A percentile compares a stretch with the other conserved stretches of the same genome.
These are phyloP conservation scores for Geranium rotundifolium DNA, from an alignment of 345 rosid species.

Conservation along the genomic window DNA sequence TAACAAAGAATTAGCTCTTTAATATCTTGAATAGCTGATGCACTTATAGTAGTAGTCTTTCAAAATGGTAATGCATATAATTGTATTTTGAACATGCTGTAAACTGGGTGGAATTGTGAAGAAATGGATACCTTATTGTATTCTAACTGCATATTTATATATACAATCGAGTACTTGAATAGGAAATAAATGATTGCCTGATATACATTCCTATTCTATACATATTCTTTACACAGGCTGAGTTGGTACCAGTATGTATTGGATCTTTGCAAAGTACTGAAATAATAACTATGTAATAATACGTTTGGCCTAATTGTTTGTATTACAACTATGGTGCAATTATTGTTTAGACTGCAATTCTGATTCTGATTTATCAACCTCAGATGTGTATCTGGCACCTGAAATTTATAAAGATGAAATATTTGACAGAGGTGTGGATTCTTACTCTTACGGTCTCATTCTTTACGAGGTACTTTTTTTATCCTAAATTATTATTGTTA, in stretches of 20 bases:
- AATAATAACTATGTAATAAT: neutral
- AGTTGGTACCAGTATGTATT: neutral
- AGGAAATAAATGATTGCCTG: no score
- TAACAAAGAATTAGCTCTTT: neutral
- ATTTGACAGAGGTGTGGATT: slow-evolving; percentile 70
- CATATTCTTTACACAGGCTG: no score
- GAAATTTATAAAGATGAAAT: slow-evolving; percentile 51
- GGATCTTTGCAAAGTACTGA: neutral
- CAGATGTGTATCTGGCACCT: slow-evolving; percentile 72
- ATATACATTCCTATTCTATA: no score
- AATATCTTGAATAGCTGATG: neutral
- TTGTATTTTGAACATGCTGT: neutral
- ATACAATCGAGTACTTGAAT: no score
- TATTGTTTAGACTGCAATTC: slow-evolving; percentile 4
- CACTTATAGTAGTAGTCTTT: neutral
- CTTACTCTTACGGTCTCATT: slow-evolving; percentile 74
- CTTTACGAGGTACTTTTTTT: slow-evolving; percentile 61
- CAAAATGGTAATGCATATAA: neutral
- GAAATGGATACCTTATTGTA: no score
- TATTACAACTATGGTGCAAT: neutral
- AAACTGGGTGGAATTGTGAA: no score
- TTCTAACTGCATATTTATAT: no score
- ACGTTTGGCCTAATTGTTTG: neutral
- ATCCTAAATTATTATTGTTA: slow-evolving; percentile 1
- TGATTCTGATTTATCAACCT: slow-evolving; percentile 14